phyloP scores from a whole-genome alignment of 164 flowering plant species.

The Malania oleifera region DNA sequence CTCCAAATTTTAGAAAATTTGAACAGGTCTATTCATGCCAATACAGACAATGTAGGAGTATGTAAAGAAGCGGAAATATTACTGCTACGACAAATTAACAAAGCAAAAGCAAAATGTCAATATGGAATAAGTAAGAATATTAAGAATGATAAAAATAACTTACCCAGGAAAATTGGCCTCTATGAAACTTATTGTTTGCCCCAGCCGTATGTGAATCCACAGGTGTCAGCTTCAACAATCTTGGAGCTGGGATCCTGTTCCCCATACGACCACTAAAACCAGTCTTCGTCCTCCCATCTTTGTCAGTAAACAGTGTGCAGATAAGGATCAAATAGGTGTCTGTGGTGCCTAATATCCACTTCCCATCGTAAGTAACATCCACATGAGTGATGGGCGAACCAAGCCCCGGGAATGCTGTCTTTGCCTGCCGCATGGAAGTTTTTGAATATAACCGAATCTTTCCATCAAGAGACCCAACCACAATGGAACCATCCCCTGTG shows the following conservation, averaged over 20 bases:
- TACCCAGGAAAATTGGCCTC: conserved; percentile 98
- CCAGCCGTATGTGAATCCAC: conserved; percentile 91
- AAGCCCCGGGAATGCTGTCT: conserved; percentile 97
- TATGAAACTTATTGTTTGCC: conserved; percentile 64
- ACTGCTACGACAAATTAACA: too few species aligned
- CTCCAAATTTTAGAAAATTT: too few species aligned
- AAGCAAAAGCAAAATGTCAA: too few species aligned
- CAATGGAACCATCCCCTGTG: conserved; percentile 96
- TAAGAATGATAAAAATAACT: too few species aligned
- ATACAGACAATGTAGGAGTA: too few species aligned
- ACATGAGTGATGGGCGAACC: conserved; percentile 95
- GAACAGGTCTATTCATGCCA: too few species aligned
- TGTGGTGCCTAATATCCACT: conserved; percentile 95
- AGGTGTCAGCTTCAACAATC: conserved; percentile 87
- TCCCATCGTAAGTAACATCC: conserved; percentile 97
- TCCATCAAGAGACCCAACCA: conserved; percentile 95
- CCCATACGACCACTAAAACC: conserved; percentile 94
- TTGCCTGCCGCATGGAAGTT: conserved; percentile 88
- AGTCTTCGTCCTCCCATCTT: conserved; percentile 85
- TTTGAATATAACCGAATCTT: conserved; percentile 88
- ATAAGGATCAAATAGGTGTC: conserved; percentile 89
- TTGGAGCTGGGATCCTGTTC: conserved; percentile 81
- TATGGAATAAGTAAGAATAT: too few species aligned
- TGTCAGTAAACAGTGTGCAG: conserved; percentile 78
- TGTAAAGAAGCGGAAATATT: too few species aligned